Conservation (phyloP, 2,329 filamentous ascomycete species). For the Fusarium veterinarium region DNA sequence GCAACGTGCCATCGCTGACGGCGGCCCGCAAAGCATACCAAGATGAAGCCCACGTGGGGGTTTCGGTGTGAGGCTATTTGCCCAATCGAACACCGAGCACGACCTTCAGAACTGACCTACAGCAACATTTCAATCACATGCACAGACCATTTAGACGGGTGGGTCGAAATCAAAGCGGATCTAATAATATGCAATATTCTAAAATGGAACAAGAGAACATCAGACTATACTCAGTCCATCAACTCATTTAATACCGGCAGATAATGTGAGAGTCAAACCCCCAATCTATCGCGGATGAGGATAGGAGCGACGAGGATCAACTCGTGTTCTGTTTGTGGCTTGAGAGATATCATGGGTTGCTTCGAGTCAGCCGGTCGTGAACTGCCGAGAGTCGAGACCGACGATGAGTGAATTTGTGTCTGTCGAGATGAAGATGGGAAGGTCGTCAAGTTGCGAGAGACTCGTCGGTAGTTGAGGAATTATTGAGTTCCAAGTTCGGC, state of each 20-base stretch:
- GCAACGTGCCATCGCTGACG: too few species aligned
- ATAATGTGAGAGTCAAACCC: not conserved
- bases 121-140: rapidly evolving
- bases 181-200: not conserved
- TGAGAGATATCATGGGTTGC: not conserved
- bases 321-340: not conserved
- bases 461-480: not conserved
- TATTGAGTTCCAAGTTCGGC: not conserved
- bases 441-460: not conserved
- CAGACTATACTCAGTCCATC: not conserved
- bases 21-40: not conserved
- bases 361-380: not conserved
- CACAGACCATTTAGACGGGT: not conserved
- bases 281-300: not conserved
- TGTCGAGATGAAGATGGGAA: not conserved
- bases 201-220: not conserved
- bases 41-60: not conserved
- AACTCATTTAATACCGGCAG: not conserved
- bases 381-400: not conserved
- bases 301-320: not conserved
- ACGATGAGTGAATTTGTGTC: not conserved
- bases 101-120: not conserved
- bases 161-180: not conserved
- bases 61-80: not conserved
- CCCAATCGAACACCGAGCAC: not conserved